phyloP scores from a whole-genome alignment of 495 filamentous ascomycete genomes.

The Lentithecium fluviatile region DNA sequence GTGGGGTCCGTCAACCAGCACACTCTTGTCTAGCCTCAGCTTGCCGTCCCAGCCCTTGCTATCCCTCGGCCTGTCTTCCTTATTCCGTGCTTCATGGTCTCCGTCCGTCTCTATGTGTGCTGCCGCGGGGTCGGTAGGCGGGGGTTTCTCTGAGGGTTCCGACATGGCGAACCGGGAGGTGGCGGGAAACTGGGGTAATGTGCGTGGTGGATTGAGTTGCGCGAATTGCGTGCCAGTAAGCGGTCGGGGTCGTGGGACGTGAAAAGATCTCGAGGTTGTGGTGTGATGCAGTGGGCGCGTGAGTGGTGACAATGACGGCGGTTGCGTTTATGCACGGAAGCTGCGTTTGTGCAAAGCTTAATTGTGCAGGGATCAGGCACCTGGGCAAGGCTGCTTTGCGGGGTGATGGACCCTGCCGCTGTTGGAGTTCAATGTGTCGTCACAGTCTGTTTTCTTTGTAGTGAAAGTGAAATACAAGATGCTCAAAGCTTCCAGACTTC shows the following conservation, averaged over 20 bases:
- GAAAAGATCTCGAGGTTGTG: neutral
- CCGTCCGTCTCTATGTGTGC: neutral
- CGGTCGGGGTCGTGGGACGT: too few relatives aligned
- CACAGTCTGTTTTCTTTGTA: too few relatives aligned
- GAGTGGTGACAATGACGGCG: neutral
- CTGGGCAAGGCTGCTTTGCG: neutral
- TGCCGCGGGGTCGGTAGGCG: constrained; percentile 16
- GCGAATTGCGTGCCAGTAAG: too few relatives aligned
- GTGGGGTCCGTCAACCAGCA: constrained; percentile 67
- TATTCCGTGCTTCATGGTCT: neutral
- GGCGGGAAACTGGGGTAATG: neutral
- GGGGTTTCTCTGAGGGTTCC: too few relatives aligned
- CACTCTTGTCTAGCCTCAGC: constrained; percentile 67
- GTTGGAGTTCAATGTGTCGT: neutral
- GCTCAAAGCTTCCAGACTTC: too few relatives aligned
- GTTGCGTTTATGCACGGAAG: neutral
- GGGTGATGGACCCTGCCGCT: neutral
- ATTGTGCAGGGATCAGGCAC: neutral
- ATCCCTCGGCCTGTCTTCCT: constrained; percentile 27
- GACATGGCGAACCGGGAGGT: neutral
- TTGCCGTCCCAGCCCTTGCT: constrained; percentile 95
- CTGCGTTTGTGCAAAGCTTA: constrained; percentile 3
- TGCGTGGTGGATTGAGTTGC: neutral
- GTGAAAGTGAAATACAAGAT: too few relatives aligned
- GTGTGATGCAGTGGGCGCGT: neutral